Base-by-base conservation (phyloP, 2,329 filamentous ascomycete genomes). In the Sporothrix sp. region DNA sequence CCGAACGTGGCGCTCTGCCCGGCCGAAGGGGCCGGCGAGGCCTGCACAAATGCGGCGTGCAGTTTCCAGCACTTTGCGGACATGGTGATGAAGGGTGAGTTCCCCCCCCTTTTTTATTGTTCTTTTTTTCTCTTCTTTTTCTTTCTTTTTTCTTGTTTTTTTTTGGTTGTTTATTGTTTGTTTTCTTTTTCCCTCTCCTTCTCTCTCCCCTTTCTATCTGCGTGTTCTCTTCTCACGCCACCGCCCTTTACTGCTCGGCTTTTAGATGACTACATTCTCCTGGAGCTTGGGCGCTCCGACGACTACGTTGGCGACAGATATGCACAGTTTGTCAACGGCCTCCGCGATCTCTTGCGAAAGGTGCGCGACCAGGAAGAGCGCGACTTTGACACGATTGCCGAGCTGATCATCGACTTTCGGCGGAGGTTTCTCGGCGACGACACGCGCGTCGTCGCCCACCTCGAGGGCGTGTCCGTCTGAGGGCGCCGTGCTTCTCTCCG, bases 51-150 rank as follows among this genome's bases (percentile, higher is more conserved):
- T 62, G 65, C 70, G 53, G 72, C 77, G 50, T 98, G 93, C 68
- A 70, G 79, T 51, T 82, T 71, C 58, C 78, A 97, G 71, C 93
- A 98, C 69, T 90, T 95, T 64, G 73, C 75, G 58, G 73, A 79
- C 54, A 84, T 91, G 70, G 72, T 70, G 61, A 71, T 87, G 62
- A 78, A 76, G 68, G 87, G 87, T 94, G 77, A 79, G 85, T 87
- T 7, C 27, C 14, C 27, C 36, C 7, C 21, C 28, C 9, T 46
- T 36, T 46, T 2, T 18, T 4, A 5, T 25, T 27, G 4, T 37
- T n/a, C 18, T 13, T 36, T 35, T 28, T 36, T 27, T 33, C 28
- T 16, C 21, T 36, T 13, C 2, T 36, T 44, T 33, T 14, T n/a
- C 9, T 21, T 36, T 21, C 32, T 4, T 18, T 36, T 44, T 33